Evolutionary conservation across 2,329 filamentous ascomycete genomes (phyloP).

Genomic region (Sodiomyces alkalinus): DNA sequence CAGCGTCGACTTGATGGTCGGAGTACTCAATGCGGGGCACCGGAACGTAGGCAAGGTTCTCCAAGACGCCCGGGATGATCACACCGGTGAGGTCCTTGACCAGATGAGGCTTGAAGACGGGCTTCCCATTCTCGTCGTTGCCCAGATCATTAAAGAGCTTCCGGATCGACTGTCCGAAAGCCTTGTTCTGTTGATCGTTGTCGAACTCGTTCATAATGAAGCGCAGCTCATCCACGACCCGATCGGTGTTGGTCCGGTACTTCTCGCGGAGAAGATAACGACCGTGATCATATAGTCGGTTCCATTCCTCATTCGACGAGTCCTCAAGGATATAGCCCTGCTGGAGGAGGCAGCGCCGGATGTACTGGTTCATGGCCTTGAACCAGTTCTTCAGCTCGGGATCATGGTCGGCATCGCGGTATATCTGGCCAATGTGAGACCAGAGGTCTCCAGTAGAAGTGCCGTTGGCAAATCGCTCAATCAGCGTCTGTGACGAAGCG

Average conservation of each 20-base stretch:
- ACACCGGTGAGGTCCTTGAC: constrained; percentile 78
- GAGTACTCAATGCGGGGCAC: constrained; percentile 89
- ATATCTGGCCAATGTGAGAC: constrained; percentile 71
- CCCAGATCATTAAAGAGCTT: constrained; percentile 84
- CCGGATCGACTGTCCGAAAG: constrained; percentile 59
- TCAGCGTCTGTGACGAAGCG: constrained; percentile 68
- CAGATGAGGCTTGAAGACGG: constrained; percentile 82
- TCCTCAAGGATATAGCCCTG: constrained; percentile 87
- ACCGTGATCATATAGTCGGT: constrained; percentile 70
- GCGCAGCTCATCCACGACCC: constrained; percentile 76
- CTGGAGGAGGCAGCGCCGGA: constrained; percentile 72
- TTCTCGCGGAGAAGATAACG: constrained; percentile 77
- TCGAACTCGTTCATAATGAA: constrained; percentile 85
- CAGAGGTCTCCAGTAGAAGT: constrained; percentile 82
- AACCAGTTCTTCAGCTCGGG: constrained; percentile 85
- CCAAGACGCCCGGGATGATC: constrained; percentile 69
- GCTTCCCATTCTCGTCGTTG: constrained; percentile 69
- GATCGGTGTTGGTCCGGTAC: constrained; percentile 75
- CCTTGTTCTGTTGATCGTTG: constrained; percentile 70
- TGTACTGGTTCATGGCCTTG: constrained; percentile 57
- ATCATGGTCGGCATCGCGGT: constrained; percentile 74
- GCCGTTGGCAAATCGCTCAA: constrained; percentile 91
- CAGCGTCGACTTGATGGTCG: constrained; percentile 68
- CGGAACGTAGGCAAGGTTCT: constrained; percentile 78
- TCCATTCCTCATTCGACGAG: constrained; percentile 64